phyloP scores from a whole-genome alignment of 2,329 filamentous ascomycete genomes.

The Lasiodiplodia citricola region DNA sequence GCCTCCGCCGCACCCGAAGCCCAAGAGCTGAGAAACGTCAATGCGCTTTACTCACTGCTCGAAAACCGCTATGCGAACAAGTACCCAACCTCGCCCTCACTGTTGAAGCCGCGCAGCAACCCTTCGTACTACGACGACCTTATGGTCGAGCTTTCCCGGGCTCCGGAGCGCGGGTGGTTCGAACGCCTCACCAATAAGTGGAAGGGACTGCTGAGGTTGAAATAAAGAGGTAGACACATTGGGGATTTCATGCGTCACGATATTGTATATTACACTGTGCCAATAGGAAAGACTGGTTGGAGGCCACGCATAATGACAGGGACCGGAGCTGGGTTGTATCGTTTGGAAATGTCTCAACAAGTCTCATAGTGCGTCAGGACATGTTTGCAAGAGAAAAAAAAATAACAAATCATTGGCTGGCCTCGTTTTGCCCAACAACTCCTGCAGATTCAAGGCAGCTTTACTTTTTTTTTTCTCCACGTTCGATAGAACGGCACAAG shows the following conservation, averaged over 20 bases:
- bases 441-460: background rate
- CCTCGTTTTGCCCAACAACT: background rate
- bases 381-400: background rate
- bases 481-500: background rate
- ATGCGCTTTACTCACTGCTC: conserved; percentile 65
- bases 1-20: conserved; percentile 28
- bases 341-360: background rate
- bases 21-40: conserved; percentile 55
- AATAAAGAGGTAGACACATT: conserved; percentile 2
- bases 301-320: background rate
- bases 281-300: background rate
- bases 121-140: conserved; percentile 43
- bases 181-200: conserved; percentile 42
- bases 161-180: conserved; percentile 43
- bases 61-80: conserved; percentile 61
- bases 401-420: background rate
- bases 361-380: background rate
- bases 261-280: conserved; percentile 5
- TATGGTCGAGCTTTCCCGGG: conserved; percentile 43
- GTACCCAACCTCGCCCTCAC: conserved; percentile 36
- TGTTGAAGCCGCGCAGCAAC: conserved; percentile 41
- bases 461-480: background rate
- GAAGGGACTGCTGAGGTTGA: conserved; percentile 45
- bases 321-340: background rate
- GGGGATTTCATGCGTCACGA: background rate